Percentiles rank a stretch among this genome's conserved stretches.
These are phyloP conservation scores for Naganishia friedmannii DNA, from an alignment of 768 basidiomycete genomes.

Conservation along the genomic window DNA sequence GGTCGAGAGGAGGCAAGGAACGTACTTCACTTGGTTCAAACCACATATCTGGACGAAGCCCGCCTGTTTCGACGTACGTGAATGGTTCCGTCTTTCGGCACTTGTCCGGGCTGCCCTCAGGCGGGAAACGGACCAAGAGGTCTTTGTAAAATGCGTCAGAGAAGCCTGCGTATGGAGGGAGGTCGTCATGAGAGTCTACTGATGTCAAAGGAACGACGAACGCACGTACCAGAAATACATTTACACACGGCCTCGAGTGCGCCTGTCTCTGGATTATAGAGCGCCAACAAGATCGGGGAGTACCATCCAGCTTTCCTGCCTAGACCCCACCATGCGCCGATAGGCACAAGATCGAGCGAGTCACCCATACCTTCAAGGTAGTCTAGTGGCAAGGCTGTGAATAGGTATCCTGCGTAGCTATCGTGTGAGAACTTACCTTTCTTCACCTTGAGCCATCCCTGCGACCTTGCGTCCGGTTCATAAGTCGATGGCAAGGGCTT, in stretches of 20 bases:
- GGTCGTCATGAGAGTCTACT: not conserved
- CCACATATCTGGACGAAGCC: constrained; percentile 53
- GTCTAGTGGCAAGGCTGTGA: constrained; percentile 54
- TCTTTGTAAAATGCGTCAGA: constrained; percentile 64
- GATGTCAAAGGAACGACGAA: not conserved
- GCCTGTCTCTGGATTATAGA: constrained; percentile 66
- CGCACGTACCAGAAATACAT: constrained; percentile 56
- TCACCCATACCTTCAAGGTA: constrained; percentile 79
- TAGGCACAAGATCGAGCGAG: constrained; percentile 57
- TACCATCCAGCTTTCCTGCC: constrained; percentile 89
- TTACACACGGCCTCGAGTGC: constrained; percentile 77
- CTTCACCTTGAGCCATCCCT: constrained; percentile 86
- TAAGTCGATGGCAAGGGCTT: constrained; percentile 80
- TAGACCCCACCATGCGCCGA: constrained; percentile 79
- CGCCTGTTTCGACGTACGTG: constrained; percentile 45
- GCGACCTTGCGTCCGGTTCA: constrained; percentile 81
- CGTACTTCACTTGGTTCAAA: constrained; percentile 53
- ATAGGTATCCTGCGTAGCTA: not conserved
- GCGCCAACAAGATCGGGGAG: constrained; percentile 78
- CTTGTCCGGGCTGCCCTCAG: constrained; percentile 61
- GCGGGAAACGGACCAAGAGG: constrained; percentile 64
- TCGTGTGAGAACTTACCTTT: constrained; percentile 52
- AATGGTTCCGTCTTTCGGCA: constrained; percentile 55
- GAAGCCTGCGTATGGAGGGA: constrained; percentile 61
- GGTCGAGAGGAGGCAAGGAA: no score